Base-by-base conservation (phyloP, 768 basidiomycete species). In the Termitomyces sp. region DNA sequence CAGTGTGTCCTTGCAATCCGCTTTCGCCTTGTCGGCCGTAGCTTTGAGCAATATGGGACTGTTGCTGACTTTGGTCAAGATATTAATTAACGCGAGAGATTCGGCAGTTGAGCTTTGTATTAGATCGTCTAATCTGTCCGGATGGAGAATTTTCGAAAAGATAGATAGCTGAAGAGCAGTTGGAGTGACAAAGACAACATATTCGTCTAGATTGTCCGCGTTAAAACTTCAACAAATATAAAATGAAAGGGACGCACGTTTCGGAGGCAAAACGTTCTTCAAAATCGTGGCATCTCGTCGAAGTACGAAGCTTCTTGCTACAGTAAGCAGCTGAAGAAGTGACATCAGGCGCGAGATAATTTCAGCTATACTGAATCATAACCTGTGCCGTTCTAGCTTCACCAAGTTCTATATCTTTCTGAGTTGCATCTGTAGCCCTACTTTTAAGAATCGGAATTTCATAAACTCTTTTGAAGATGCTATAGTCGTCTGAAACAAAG, bases 151-250 rank as follows among this genome's bases (percentile, higher is more conserved):
- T 44, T 79, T 84, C 10, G 77, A 74, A 65, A 94, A 93, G 65
- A 98, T 87, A 13, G 82, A 76, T 6, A 91, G 70, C 64, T 99
- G 96, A 18, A 97, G 73, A n/a, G 72, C 50, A 0, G 94, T 94
- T 0, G 97, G 96, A 5, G 86, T 86, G 32, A 97, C 79, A 69
- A 98, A 98, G n/a, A 98, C 86, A n/a, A 96, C 90, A 67, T 96
- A 98, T 84, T 99, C 97, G 67, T 91, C 96, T 98, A 61, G 8
- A 49, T 18, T 45, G 13, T 36, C 51, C 9, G 40, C 22, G 22
- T 60, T 30, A 58, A 26, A 40, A 20, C 24, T 18, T 30, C 16
- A 7, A 26, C 11, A 43, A 30, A 38, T 54, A 30, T 35, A 36
- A 32, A 18, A 49, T 20, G 35, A 33, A 28, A 26, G 13, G 45